phyloP scores from a whole-genome alignment of 495 filamentous ascomycete species.

The Aspergillus olivimuriae region DNA sequence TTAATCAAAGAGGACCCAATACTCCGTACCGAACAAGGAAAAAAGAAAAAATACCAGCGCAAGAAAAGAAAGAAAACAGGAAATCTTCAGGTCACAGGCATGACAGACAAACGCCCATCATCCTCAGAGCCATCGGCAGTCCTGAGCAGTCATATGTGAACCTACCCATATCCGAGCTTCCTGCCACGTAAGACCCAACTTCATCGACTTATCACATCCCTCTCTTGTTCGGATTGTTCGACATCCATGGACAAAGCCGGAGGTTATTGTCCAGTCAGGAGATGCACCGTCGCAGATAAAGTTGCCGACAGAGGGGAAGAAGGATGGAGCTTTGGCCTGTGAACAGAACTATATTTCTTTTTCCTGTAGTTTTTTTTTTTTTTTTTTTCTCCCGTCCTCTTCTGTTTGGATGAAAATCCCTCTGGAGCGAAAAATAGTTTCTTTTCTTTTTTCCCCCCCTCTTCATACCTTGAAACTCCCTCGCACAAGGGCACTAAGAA shows the following conservation, averaged over 20 bases:
- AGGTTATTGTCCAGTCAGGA: slow-evolving; percentile 15
- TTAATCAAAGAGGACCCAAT: no score
- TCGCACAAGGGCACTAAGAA: no score
- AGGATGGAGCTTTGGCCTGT: slow-evolving; percentile 16
- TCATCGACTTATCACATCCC: slow-evolving; percentile 2
- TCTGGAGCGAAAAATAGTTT: slow-evolving; percentile 1
- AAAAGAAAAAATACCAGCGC: no score
- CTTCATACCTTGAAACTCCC: not conserved
- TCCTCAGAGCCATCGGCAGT: no score
- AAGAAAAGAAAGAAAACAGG: no score
- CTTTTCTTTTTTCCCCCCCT: not conserved
- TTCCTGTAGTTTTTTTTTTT: not conserved
- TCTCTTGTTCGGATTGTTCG: not conserved
- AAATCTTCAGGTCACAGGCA: no score
- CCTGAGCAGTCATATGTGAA: slow-evolving; percentile 13
- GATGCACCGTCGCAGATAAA: slow-evolving; percentile 12
- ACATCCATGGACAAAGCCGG: not conserved
- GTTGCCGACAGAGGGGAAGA: slow-evolving; percentile 10
- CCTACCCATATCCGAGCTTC: not conserved
- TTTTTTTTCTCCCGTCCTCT: not conserved
- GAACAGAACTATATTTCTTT: not conserved
- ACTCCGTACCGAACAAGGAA: no score
- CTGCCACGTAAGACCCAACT: slow-evolving; percentile 10
- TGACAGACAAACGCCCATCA: no score
- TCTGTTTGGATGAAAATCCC: not conserved